phyloP scores from a whole-genome alignment of 345 rosid genomes.

The Moringa oleifera region DNA sequence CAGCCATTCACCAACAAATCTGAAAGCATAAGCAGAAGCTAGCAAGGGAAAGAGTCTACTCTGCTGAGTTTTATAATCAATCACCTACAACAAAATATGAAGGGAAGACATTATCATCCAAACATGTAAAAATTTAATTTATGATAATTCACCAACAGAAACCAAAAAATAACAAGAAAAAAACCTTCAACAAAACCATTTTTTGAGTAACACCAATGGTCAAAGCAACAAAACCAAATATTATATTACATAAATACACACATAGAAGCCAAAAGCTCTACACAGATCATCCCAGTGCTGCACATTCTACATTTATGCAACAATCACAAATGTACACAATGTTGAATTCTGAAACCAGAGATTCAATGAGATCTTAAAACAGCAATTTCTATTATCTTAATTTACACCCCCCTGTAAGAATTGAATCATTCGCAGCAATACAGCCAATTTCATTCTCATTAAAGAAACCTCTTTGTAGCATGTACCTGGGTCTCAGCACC shows the following conservation, averaged over 20 bases:
- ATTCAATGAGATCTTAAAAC: too few relatives aligned
- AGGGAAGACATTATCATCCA: background rate
- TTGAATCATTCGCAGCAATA: background rate
- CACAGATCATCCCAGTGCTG: background rate
- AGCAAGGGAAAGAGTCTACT: conserved; percentile 93
- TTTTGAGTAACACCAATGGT: background rate
- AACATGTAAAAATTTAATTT: too few relatives aligned
- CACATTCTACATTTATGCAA: background rate
- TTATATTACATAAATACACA: too few relatives aligned
- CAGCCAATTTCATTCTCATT: background rate
- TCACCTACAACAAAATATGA: conserved; percentile 49
- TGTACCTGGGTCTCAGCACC: conserved; percentile 84
- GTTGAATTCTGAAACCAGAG: too few relatives aligned
- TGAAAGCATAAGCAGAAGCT: conserved; percentile 98
- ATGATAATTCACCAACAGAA: background rate
- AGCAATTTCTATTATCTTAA: too few relatives aligned
- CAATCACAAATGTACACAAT: too few relatives aligned
- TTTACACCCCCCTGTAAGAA: too few relatives aligned
- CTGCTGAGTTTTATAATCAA: conserved; percentile 96
- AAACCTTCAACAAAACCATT: background rate
- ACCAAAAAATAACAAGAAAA: too few relatives aligned
- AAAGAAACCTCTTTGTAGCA: conserved; percentile 9
- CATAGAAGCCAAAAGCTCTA: too few relatives aligned
- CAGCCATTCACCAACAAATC: conserved; percentile 98
- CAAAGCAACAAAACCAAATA: too few relatives aligned